phyloP scores from a whole-genome alignment of 495 filamentous ascomycete genomes.

The Talaromyces adpressus region DNA sequence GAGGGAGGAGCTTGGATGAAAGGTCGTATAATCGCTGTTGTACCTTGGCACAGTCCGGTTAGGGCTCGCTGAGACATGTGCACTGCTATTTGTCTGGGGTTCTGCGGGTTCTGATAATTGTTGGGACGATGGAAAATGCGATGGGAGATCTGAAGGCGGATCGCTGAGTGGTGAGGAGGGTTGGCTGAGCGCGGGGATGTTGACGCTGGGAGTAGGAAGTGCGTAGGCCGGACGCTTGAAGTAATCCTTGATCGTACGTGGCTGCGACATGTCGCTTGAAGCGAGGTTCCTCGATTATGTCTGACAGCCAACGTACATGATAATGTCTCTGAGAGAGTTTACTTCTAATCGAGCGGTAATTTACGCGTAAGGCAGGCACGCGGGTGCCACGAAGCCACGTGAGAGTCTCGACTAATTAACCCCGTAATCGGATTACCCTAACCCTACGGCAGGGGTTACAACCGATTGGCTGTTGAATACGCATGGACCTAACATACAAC shows the following conservation, averaged over 20 bases:
- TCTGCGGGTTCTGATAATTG: slow-evolving; percentile 13
- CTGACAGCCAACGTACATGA: background rate
- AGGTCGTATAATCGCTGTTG: slow-evolving; percentile 14
- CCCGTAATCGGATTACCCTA: background rate
- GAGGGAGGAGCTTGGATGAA: slow-evolving; percentile 13
- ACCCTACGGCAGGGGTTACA: no score
- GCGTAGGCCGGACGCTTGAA: slow-evolving; percentile 31
- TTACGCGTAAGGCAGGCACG: background rate
- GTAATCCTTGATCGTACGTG: slow-evolving; percentile 28
- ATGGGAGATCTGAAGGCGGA: slow-evolving; percentile 21
- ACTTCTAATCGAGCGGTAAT: background rate
- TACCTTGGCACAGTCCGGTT: slow-evolving; percentile 10
- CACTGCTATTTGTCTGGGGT: slow-evolving; percentile 14
- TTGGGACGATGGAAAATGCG: slow-evolving; percentile 15
- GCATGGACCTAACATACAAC: no score
- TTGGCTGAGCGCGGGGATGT: slow-evolving; percentile 1
- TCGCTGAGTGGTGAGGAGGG: slow-evolving; percentile 28
- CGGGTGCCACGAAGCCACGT: slow-evolving; percentile 3
- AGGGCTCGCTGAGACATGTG: slow-evolving; percentile 4
- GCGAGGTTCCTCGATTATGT: background rate
- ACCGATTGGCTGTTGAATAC: no score
- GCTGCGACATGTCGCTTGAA: slow-evolving; percentile 16
- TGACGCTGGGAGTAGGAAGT: background rate
- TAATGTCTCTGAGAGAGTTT: background rate
- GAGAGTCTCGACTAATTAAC: background rate